Evolutionary conservation across 2,329 filamentous ascomycete species (phyloP), one percentile per base, ranked within the genome.

Genomic region (Calonectria montana): DNA sequence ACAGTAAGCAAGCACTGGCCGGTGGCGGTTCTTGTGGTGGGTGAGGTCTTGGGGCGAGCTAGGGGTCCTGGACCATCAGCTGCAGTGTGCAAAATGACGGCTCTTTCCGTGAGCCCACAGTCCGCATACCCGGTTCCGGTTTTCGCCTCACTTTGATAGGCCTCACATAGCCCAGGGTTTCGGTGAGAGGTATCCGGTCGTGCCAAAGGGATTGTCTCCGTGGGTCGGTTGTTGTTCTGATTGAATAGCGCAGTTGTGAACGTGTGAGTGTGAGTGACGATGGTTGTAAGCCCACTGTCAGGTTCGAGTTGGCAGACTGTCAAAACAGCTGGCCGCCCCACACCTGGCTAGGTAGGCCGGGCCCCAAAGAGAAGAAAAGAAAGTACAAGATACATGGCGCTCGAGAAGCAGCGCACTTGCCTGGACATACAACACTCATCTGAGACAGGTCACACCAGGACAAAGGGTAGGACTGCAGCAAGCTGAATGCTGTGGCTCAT

Each of bases 1-100:
- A 31, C n/a, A n/a, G n/a, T n/a, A 57, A 75, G 65, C 47, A 65
- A 76, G 72, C 64, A 63, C 61, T 65, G 55, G 39, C 47, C 55
- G 45, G 27, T 68, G 57, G 31, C n/a, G 31, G 45, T 37, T 50
- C 43, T 53, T 41, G 72, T 57, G 53, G 65, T 62, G 64, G 68
- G 37, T 21, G 29, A 43, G 13, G 47, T 59, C 31, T 57, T 29
- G 23, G 47, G 47, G 18, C 23, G 47, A 57, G 23, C 41, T 43
- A 57, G 48, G 48, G 35, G 35, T 62, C 62, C n/a, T 21, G 35
- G 12, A 25, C 62, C 25, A 16, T 15, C 16, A 47, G 25, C 21
- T 53, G 62, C 31, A 27, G 43, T 65, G 31, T 13, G 61, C 25
- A 39, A 31, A 65, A 27, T 48, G 62, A 41, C 45, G 45, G 45